A percentile compares a stretch with the other conserved stretches of the same genome.
phyloP scores from a whole-genome alignment of 345 rosid species.

The Citrus mangshanensis region DNA sequence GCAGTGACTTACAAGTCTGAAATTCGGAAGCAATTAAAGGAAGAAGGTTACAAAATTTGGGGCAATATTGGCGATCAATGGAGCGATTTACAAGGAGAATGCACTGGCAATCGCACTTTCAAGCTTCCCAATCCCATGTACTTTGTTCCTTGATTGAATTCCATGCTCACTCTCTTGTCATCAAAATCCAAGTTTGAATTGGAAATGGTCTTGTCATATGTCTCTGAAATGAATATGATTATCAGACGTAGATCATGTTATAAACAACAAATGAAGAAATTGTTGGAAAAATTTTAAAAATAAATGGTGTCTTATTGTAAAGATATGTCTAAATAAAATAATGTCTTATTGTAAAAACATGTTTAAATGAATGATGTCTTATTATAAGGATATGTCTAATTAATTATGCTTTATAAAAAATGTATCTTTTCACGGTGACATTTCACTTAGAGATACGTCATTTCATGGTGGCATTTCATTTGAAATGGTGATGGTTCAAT shows the following conservation, averaged over 20 bases:
- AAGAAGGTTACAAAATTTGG: constrained; percentile 72
- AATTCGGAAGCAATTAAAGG: constrained; percentile 49
- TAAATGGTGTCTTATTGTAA: no score
- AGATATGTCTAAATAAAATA: no score
- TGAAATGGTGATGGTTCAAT: no score
- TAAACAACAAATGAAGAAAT: no score
- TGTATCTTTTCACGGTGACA: no score
- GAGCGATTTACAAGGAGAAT: constrained; percentile 79
- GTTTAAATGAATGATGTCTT: no score
- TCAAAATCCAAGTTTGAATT: neutral
- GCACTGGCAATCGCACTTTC: constrained; percentile 62
- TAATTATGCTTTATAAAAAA: no score
- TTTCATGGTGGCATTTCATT: no score
- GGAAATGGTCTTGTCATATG: neutral
- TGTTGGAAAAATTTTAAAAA: no score
- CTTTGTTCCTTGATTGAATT: constrained; percentile 46
- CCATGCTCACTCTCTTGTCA: neutral
- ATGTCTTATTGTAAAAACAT: no score
- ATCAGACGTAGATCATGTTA: neutral
- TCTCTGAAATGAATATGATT: neutral
- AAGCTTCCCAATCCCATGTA: constrained; percentile 95
- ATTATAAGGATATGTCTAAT: no score
- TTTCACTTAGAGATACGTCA: no score
- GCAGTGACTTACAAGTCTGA: constrained; percentile 60
- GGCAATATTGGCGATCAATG: constrained; percentile 90